Percentiles rank a stretch among this genome's conserved stretches.
These are phyloP conservation scores for Friedmanniomyces simplex DNA, from an alignment of 495 filamentous ascomycete genomes.

Conservation along the genomic window DNA sequence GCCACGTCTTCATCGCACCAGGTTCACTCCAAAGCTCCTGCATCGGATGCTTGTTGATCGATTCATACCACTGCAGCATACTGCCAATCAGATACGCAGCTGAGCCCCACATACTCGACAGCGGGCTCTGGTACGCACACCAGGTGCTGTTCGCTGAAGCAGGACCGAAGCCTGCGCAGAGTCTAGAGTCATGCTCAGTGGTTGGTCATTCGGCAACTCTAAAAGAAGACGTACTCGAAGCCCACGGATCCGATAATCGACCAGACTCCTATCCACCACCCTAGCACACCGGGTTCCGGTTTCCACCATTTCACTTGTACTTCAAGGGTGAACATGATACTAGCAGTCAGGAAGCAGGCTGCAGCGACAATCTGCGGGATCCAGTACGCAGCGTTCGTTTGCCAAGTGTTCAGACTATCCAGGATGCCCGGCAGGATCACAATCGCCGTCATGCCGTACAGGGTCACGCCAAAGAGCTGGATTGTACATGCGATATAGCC, in stretches of 20 bases:
- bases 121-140: slow-evolving; percentile 5
- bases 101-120: slow-evolving; percentile 17
- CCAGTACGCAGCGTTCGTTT: slow-evolving; percentile 17
- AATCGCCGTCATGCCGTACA: slow-evolving; percentile 9
- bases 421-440: slow-evolving; percentile 16
- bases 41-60: slow-evolving; percentile 46
- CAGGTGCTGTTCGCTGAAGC: neutral
- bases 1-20: slow-evolving; percentile 1
- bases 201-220: too few species aligned
- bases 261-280: slow-evolving; percentile 20
- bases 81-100: slow-evolving; percentile 23
- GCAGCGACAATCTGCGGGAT: slow-evolving; percentile 17
- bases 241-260: slow-evolving; percentile 15
- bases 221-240: slow-evolving; percentile 32
- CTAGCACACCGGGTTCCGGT: slow-evolving; percentile 6
- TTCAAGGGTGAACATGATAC: slow-evolving; percentile 13
- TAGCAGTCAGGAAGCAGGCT: slow-evolving; percentile 13
- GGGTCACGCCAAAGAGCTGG: slow-evolving; percentile 14
- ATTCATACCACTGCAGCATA: slow-evolving; percentile 54
- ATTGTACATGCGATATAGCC: slow-evolving; percentile 15
- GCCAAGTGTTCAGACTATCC: slow-evolving; percentile 1
- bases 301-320: slow-evolving; percentile 19
- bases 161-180: slow-evolving; percentile 11
- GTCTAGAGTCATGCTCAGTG: slow-evolving; percentile 41
- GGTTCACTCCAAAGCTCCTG: slow-evolving; percentile 27